Evolutionary conservation across 805 yeast species (phyloP), one percentile per base, ranked within the genome.

Genomic region (Isabelozyma gotoi): DNA sequence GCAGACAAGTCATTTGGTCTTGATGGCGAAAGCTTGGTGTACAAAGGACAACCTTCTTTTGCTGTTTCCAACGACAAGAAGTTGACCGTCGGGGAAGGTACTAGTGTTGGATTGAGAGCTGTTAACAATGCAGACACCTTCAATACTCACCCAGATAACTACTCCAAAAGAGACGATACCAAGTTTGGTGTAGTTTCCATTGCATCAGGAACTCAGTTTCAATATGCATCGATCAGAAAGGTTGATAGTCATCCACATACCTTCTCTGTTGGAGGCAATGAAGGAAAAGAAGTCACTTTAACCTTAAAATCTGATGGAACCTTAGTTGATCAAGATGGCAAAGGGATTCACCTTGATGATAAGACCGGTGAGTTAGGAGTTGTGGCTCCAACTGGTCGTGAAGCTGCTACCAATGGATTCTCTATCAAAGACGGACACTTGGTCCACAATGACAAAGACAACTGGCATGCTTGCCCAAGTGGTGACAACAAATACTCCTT

Each of bases 381-480:
- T 33, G 44, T 40, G n/a, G n/a, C n/a, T n/a, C n/a, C n/a, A n/a
- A n/a, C n/a, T 14, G 32, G 33, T 10, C 41, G 33, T 24, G 12
- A 32, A n/a, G 17, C 21, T 3, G 12, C 43, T 8, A 15, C 43
- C 29, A 52, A 42, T 18, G 43, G 35, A 15, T 49, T 47, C 20
- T 36, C 43, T 36, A 41, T 51, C 35, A 36, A 44, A 18, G 43
- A 45, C 19, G 52, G 49, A 18, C 18, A 41, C 5, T 29, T 39
- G 8, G 33, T 21, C 7, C 39, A 24, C 41, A 33, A 41, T 12
- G 38, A 33, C 18, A 27, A 34, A 16, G n/a, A 42, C 11, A n/a
- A n/a, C n/a, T n/a, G n/a, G n/a, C n/a, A 59, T 32, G 73, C 74
- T 32, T 63, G 68, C 41, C 65, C 67, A 29, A 46, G 60, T 19